Evolutionary conservation across 495 filamentous ascomycete species (phyloP).

Genomic region (Cenococcum geophilum): DNA sequence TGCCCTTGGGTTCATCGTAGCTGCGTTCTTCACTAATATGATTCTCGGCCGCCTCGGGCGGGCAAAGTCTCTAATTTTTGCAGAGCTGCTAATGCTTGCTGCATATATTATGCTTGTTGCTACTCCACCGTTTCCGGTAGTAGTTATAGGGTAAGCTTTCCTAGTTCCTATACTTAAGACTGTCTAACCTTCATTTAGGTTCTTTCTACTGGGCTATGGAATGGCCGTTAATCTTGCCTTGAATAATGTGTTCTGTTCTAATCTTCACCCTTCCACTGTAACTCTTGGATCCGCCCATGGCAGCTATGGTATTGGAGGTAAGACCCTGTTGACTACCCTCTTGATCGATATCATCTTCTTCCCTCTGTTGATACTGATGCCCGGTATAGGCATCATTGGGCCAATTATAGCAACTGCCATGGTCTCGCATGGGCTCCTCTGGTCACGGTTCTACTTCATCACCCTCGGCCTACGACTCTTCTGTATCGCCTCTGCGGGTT

Average conservation of each 20-base stretch:
- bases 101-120: conserved; percentile 60
- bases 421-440: conserved; percentile 46
- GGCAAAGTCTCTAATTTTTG: conserved; percentile 53
- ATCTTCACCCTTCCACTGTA: conserved; percentile 56
- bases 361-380: neutral
- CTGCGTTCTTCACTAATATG: conserved; percentile 59
- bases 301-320: conserved; percentile 62
- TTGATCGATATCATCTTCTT: too few relatives aligned
- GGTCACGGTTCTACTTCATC: conserved; percentile 58
- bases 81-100: conserved; percentile 45
- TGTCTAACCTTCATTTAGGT: conserved; percentile 37
- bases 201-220: conserved; percentile 61
- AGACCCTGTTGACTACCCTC: neutral
- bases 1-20: conserved; percentile 68
- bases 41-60: conserved; percentile 54
- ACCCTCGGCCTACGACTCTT: conserved; percentile 46
- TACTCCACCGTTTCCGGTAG: conserved; percentile 61
- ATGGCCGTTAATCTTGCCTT: conserved; percentile 61
- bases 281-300: conserved; percentile 62
- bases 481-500: conserved; percentile 46
- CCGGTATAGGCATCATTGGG: conserved; percentile 45
- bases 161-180: too few relatives aligned
- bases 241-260: conserved; percentile 69
- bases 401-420: conserved; percentile 67
- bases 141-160: conserved; percentile 46